Percentiles rank a stretch among this genome's conserved stretches.
Conservation (phyloP, 2,329 filamentous ascomycete genomes). For the Coniella lustricola region DNA sequence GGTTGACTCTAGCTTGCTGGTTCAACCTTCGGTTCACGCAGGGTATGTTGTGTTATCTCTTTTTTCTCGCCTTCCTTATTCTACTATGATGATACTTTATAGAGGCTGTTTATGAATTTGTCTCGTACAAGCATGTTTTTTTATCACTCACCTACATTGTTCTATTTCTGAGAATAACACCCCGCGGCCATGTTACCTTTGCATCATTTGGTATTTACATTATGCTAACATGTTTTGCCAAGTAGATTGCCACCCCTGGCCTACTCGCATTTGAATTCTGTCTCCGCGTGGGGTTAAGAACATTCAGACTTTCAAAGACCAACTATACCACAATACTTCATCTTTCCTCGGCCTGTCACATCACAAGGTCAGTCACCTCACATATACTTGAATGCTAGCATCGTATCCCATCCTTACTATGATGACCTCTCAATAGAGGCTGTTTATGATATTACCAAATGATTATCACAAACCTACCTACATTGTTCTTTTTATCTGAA, state of each 20-base stretch:
- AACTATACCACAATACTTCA: too few species aligned
- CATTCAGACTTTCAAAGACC: too few species aligned
- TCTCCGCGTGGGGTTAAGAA: too few species aligned
- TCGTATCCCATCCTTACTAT: constrained; percentile 16
- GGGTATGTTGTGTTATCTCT: background rate
- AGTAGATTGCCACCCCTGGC: too few species aligned
- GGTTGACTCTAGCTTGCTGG: background rate
- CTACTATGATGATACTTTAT: constrained; percentile 26
- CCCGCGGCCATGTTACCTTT: background rate
- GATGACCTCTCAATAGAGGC: constrained; percentile 36
- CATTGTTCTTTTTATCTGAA: constrained; percentile 13
- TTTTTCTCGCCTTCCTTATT: background rate
- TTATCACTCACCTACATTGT: constrained; percentile 12
- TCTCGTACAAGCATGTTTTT: constrained; percentile 27
- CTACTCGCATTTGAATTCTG: too few species aligned
- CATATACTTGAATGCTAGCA: too few species aligned
- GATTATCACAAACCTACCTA: constrained; percentile 31
- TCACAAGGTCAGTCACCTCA: background rate
- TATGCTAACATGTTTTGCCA: background rate
- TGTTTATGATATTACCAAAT: constrained; percentile 37
- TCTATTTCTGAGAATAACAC: constrained; percentile 5
- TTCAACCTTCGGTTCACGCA: background rate
- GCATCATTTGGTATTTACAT: background rate
- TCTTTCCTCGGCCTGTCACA: too few species aligned
- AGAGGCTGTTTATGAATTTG: constrained; percentile 33